Conservation (phyloP, 2,329 filamentous ascomycete genomes). For the Chalaropsis thielavioides region DNA sequence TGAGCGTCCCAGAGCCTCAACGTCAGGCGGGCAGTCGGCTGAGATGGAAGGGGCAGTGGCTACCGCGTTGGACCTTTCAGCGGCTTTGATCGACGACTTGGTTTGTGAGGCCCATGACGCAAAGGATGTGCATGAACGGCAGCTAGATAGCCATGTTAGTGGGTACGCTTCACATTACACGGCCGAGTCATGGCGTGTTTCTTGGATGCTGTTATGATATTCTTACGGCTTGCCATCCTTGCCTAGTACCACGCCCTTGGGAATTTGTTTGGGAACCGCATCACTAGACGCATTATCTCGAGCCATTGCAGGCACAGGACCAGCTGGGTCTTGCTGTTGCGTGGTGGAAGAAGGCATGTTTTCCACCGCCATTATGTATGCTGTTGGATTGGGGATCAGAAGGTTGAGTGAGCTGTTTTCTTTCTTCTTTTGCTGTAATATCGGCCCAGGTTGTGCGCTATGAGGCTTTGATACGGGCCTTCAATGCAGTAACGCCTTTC, state of each 20-base stretch:
- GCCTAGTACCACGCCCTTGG: constrained; percentile 60
- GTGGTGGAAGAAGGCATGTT: not conserved
- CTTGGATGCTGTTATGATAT: constrained; percentile 2
- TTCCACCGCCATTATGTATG: not conserved
- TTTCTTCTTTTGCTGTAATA: not conserved
- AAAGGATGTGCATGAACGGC: constrained; percentile 58
- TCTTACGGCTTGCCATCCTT: constrained; percentile 74
- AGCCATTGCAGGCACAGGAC: not conserved
- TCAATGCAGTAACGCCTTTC: not conserved
- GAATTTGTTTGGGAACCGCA: constrained; percentile 38
- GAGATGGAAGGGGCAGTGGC: constrained; percentile 26
- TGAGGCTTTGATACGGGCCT: not conserved
- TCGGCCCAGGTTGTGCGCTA: not conserved
- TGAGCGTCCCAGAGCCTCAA: constrained; percentile 70
- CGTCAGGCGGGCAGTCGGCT: constrained; percentile 74
- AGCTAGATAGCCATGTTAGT: constrained; percentile 32
- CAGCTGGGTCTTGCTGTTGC: not conserved
- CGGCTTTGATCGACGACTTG: constrained; percentile 28
- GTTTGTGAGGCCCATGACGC: constrained; percentile 43
- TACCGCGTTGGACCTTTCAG: constrained; percentile 24
- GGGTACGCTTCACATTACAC: not conserved
- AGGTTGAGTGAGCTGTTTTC: not conserved
- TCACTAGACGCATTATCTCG: constrained; percentile 12
- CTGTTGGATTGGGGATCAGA: not conserved
- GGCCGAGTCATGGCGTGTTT: not conserved